Evolutionary conservation across 2,329 filamentous ascomycete species (phyloP).

Genomic region (Colletotrichum chlorophyti): DNA sequence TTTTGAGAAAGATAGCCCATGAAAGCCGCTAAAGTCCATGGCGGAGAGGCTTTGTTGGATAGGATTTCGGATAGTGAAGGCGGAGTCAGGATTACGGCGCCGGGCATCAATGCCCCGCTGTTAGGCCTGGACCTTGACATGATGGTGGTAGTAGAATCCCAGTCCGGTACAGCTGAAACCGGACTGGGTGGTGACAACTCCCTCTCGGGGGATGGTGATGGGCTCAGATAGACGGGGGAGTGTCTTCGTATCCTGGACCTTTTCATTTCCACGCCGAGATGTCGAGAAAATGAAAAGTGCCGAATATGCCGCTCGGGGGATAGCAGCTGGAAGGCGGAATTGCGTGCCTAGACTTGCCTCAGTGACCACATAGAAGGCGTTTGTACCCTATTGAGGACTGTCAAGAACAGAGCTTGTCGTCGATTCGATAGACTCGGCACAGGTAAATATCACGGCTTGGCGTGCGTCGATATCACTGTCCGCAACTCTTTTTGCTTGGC

Average conservation of each 20-base stretch:
- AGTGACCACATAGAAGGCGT: conserved; percentile 4
- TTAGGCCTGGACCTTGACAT: conserved; percentile 57
- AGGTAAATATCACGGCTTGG: background rate
- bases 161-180: conserved; percentile 53
- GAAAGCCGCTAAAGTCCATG: conserved; percentile 91
- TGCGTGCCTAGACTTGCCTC: conserved; percentile 4
- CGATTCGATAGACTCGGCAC: background rate
- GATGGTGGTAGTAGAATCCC: conserved; percentile 47
- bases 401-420: background rate
- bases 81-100: conserved; percentile 45
- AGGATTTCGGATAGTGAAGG: conserved; percentile 89
- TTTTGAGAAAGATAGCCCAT: conserved; percentile 97
- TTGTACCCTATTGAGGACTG: background rate
- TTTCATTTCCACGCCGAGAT: conserved; percentile 46
- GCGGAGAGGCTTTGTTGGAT: conserved; percentile 81
- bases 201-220: conserved; percentile 45
- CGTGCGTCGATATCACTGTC: background rate
- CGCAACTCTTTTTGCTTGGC: background rate
- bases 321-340: background rate
- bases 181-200: conserved; percentile 50
- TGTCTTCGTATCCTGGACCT: conserved; percentile 52
- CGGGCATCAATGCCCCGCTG: conserved; percentile 55
- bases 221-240: conserved; percentile 51
- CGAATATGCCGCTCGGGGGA: background rate
- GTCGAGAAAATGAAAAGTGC: background rate